Conservation (phyloP, 768 basidiomycete species). For the Suillus subaureus region DNA sequence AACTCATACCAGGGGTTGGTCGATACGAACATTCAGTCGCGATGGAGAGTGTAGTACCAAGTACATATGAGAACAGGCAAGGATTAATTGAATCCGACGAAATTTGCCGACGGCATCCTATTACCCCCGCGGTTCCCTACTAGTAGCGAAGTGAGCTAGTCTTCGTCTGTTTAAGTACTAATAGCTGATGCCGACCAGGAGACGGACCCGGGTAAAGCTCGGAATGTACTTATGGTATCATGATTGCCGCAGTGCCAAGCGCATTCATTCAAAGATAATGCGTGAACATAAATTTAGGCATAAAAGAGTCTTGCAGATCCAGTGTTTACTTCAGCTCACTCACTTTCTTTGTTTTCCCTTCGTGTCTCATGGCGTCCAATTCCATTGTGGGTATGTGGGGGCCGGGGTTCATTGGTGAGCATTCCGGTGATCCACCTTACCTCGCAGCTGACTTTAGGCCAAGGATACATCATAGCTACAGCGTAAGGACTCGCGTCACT, state of each 20-base stretch:
- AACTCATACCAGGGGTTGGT: no score
- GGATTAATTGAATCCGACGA: no score
- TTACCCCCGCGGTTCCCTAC: not conserved
- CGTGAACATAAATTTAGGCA: not conserved
- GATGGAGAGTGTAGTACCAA: no score
- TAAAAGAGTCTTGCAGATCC: not conserved
- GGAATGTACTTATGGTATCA: not conserved
- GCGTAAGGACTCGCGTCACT: constrained; percentile 13
- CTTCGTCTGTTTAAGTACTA: not conserved
- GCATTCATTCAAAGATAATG: not conserved
- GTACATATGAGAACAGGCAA: no score
- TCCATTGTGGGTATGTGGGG: constrained; percentile 10
- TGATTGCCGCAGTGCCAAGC: not conserved
- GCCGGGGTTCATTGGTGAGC: constrained; percentile 23
- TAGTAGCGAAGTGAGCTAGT: no score
- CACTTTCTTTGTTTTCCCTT: not conserved
- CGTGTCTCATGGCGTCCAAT: constrained; percentile 13
- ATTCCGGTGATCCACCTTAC: not conserved
- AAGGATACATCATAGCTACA: constrained; percentile 18
- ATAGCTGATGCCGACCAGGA: no score
- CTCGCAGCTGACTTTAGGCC: not conserved
- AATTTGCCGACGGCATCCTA: not conserved
- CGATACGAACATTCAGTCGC: no score
- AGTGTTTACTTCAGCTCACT: not conserved
- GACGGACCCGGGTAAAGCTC: not conserved